Evolutionary conservation across 108 stramenopile genomes (phyloP).

Genomic region (Cyclotella kingstonii): DNA sequence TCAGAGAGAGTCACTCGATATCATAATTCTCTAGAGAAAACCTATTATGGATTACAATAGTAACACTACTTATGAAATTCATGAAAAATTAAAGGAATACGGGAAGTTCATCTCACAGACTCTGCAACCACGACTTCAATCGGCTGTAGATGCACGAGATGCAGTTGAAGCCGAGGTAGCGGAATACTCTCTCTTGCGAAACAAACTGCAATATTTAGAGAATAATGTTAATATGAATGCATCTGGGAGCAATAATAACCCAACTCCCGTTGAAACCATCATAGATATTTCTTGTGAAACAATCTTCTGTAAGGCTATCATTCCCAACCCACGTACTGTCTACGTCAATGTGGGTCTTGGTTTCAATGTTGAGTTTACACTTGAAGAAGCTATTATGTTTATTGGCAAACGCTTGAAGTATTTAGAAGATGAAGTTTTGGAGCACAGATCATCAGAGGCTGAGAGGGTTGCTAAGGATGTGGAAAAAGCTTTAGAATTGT

Average conservation of each 20-base stretch:
- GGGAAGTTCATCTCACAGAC: constrained; percentile 36
- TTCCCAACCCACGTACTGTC: constrained; percentile 35
- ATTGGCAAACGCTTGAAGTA: constrained; percentile 43
- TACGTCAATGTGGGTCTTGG: constrained; percentile 75
- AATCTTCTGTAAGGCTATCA: constrained; percentile 55
- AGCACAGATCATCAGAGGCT: constrained; percentile 30
- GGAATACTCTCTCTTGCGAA: constrained; percentile 35
- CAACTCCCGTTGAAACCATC: constrained; percentile 14
- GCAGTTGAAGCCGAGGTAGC: constrained; percentile 42
- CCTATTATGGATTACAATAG: too few relatives aligned
- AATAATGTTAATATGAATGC: background rate
- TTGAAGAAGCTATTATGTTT: constrained; percentile 56
- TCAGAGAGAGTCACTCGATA: background rate
- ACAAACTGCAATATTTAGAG: constrained; percentile 19
- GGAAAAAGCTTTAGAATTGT: constrained; percentile 40
- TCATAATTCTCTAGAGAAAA: too few relatives aligned
- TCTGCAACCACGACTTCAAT: constrained; percentile 44
- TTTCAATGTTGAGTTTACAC: constrained; percentile 71
- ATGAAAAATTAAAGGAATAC: constrained; percentile 36
- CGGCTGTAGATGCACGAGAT: constrained; percentile 35
- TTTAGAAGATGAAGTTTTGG: constrained; percentile 39
- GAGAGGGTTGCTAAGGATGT: constrained; percentile 44
- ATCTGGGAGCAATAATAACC: too few relatives aligned
- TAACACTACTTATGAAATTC: constrained; percentile 14
- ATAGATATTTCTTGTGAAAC: constrained; percentile 58